These are phyloP conservation scores for Thelonectria olida DNA, from an alignment of 2,329 filamentous ascomycete genomes.

Conservation along the genomic window DNA sequence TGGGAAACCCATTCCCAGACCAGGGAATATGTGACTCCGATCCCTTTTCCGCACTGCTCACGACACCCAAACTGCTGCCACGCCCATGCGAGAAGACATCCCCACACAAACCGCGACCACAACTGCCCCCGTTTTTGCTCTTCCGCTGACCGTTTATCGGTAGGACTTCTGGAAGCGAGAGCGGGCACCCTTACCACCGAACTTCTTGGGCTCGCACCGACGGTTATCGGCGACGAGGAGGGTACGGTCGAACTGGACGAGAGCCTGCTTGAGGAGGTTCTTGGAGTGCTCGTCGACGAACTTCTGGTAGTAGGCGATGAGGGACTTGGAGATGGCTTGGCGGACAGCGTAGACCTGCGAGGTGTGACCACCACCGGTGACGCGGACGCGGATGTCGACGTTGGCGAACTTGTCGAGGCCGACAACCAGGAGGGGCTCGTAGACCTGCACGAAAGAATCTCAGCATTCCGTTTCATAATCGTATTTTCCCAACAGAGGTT, in stretches of 20 bases:
- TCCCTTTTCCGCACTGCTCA: conserved; percentile 46
- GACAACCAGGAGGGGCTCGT: conserved; percentile 97
- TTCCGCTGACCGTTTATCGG: conserved; percentile 73
- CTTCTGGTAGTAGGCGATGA: conserved; percentile 95
- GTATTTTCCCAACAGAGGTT: conserved; percentile 2
- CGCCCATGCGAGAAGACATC: not conserved
- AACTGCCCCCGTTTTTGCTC: conserved; percentile 30
- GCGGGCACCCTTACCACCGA: conserved; percentile 91
- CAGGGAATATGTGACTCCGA: conserved; percentile 51
- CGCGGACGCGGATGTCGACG: conserved; percentile 97
- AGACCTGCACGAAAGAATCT: conserved; percentile 69
- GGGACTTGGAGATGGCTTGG: conserved; percentile 92
- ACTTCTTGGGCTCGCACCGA: conserved; percentile 99
- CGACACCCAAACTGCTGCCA: conserved; percentile 23
- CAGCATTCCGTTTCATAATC: conserved; percentile 33
- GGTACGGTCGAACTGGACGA: conserved; percentile 95
- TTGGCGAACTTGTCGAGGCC: conserved; percentile 96
- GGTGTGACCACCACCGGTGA: conserved; percentile 96
- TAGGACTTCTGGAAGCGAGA: conserved; percentile 99
- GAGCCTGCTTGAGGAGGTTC: conserved; percentile 98
- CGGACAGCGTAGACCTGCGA: conserved; percentile 98
- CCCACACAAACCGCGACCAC: conserved; percentile 14
- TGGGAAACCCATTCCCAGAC: conserved; percentile 52
- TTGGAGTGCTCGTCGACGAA: conserved; percentile 99
- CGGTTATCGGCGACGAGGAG: conserved; percentile 99